Conservation (phyloP, 75 land plant genomes). For the Azolla pinnata region DNA sequence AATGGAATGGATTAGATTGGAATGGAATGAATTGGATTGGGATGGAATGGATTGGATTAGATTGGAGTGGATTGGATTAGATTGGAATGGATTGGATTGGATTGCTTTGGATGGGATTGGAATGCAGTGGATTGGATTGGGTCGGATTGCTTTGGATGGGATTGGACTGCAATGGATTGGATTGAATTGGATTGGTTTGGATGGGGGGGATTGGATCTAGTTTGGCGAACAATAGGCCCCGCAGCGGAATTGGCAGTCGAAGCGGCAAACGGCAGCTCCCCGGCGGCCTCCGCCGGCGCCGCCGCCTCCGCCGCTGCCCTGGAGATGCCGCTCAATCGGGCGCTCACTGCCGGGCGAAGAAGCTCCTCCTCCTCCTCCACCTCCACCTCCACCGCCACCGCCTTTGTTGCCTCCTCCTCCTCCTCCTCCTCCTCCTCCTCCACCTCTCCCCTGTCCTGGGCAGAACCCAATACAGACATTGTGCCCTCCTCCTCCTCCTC, state of each 20-base stretch:
- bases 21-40: no score
- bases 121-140: no score
- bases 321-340: background rate
- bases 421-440: conserved; percentile 7
- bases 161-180: no score
- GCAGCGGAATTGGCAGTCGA: conserved; percentile 2
- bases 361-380: conserved; percentile 7
- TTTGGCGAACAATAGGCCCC: conserved; percentile 3
- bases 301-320: background rate
- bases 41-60: no score
- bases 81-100: no score
- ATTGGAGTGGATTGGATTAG: no score
- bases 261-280: background rate
- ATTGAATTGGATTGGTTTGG: no score
- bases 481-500: conserved; percentile 2
- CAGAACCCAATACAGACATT: background rate
- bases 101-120: no score
- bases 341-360: background rate
- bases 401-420: background rate
- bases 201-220: no score
- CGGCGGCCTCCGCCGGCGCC: conserved; percentile 1
- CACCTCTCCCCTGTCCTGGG: background rate
- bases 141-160: no score
- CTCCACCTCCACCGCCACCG: conserved; percentile 1
- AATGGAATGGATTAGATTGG: no score